phyloP scores from a whole-genome alignment of 306 rosid species.

The Malus sylvestris region DNA sequence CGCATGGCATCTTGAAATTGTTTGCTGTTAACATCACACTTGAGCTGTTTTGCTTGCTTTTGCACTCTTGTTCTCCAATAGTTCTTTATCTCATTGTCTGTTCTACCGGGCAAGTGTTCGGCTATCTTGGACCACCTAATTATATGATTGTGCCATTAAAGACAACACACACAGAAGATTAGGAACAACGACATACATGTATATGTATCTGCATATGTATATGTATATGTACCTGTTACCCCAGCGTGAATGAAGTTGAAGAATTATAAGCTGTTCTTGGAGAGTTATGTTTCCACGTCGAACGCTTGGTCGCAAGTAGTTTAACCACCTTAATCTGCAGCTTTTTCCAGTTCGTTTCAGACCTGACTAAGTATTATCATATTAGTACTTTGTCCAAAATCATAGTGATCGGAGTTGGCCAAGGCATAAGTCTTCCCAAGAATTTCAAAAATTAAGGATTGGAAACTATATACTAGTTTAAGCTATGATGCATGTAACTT shows the following conservation, averaged over 20 bases:
- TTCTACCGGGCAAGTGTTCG: constrained; percentile 72
- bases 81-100: constrained; percentile 91
- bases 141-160: neutral
- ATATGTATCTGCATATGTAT: no score
- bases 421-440: neutral
- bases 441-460: neutral
- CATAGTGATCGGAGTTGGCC: neutral
- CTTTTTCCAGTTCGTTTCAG: constrained; percentile 42
- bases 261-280: constrained; percentile 46
- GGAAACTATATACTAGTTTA: neutral
- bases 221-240: constrained; percentile 30
- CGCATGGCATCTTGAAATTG: constrained; percentile 80
- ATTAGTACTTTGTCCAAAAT: neutral
- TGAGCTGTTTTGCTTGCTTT: constrained; percentile 88
- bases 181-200: no score
- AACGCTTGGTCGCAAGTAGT: constrained; percentile 39
- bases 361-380: neutral
- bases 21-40: constrained; percentile 82
- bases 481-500: neutral
- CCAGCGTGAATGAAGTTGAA: constrained; percentile 38
- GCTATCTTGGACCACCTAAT: constrained; percentile 94
- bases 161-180: neutral
- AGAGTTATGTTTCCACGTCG: constrained; percentile 38
- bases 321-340: constrained; percentile 45
- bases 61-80: constrained; percentile 94